Percentiles rank a stretch among this genome's conserved stretches.
Conservation (phyloP, 2,329 filamentous ascomycete species). For the Ophiostoma ips region DNA sequence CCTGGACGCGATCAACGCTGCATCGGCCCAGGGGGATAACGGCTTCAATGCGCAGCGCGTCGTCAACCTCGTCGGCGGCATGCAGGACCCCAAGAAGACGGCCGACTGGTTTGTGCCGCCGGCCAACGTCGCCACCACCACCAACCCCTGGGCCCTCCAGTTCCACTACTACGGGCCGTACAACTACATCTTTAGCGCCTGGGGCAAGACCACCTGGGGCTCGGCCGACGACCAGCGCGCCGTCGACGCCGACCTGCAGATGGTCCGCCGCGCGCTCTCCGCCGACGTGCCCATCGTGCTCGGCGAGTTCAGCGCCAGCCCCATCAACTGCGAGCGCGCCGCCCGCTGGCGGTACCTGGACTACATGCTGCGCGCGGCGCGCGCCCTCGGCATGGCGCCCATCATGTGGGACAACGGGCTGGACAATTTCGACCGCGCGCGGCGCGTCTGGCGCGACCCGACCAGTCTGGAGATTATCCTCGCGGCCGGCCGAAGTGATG, state of each 20-base stretch:
- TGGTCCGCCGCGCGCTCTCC: slow-evolving; percentile 39
- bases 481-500: slow-evolving; percentile 25
- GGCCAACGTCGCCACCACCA: slow-evolving; percentile 30
- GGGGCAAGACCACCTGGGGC: slow-evolving; percentile 47
- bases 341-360: slow-evolving; percentile 46
- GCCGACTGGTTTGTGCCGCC: slow-evolving; percentile 38
- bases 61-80: slow-evolving; percentile 38
- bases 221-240: slow-evolving; percentile 36
- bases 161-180: slow-evolving; percentile 49
- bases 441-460: slow-evolving; percentile 35
- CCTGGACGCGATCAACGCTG: slow-evolving; percentile 32
- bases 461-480: slow-evolving; percentile 33
- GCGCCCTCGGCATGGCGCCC: slow-evolving; percentile 33
- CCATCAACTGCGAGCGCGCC: slow-evolving; percentile 35
- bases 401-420: slow-evolving; percentile 47
- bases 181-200: slow-evolving; percentile 33
- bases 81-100: slow-evolving; percentile 38
- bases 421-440: slow-evolving; percentile 38
- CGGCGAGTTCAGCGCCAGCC: slow-evolving; percentile 42
- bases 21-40: slow-evolving; percentile 13
- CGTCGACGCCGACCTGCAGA: slow-evolving; percentile 34
- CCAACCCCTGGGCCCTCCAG: slow-evolving; percentile 45
- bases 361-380: slow-evolving; percentile 33
- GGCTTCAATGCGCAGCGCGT: slow-evolving; percentile 42
- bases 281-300: slow-evolving; percentile 39